Base-by-base conservation (phyloP, 2,329 filamentous ascomycete genomes). In the Monosporascus ibericus region DNA sequence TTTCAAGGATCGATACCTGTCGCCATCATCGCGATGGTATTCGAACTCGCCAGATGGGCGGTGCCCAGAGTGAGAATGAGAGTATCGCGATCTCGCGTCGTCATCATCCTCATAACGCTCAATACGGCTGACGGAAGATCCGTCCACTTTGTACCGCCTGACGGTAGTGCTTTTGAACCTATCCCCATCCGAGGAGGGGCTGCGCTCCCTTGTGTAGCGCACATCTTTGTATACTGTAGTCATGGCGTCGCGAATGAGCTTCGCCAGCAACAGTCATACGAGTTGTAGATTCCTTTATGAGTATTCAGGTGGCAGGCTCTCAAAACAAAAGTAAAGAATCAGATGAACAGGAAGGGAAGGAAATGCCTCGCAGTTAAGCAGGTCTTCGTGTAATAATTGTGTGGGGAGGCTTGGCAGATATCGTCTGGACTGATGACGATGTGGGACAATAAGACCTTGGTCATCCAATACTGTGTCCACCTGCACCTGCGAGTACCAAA, bases 1-100 rank as follows among this genome's bases (percentile, higher is more conserved):
- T 38, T 48, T 39, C 25, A 37, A 0, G 18, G 59, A 60, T 47
- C 52, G 57, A 25, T 58, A 55, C 51, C 60, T 60, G 47, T 65
- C 61, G 46, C 60, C 54, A 52, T 71, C 72, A 47, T 67, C 65
- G 36, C 68, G 67, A 44, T 73, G 70, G 50, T 65, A 68, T 17
- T 69, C 63, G 18, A 59, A 60, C 25, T 61, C 63, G 47, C 55
- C 55, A 25, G 57, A 40, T n/a, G 52, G 22, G 47, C 58, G 63
- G 15, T 58, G 55, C n/a, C 42, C 42, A 2, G 22, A 40, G 47
- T 61, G 58, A 24, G 63, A 64, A 44, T 63, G 62, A 5, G 63
- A 62, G 48, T 63, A 55, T 51, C 57, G 58, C 49, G 63, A 65
- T 39, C 55, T 55, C 30, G 52, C 57, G 46, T 65, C 62, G 6